Evolutionary conservation across 495 filamentous ascomycete genomes (phyloP).

Genomic region (Podospora sp.): DNA sequence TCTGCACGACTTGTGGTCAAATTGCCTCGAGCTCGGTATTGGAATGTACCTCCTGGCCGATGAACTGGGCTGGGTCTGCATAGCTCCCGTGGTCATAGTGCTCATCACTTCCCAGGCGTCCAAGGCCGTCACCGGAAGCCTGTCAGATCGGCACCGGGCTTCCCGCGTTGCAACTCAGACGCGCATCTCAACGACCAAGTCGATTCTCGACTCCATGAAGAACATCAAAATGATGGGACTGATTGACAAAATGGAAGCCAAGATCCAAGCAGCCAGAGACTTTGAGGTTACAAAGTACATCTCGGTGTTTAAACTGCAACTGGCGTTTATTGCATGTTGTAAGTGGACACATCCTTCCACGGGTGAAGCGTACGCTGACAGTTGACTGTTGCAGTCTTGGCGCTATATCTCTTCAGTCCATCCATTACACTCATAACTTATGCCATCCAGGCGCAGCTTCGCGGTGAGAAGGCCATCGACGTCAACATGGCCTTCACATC

Average conservation of each 20-base stretch:
- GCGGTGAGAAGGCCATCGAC: constrained; percentile 21
- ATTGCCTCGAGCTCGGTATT: constrained; percentile 57
- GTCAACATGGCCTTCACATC: constrained; percentile 34
- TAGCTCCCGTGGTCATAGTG: constrained; percentile 57
- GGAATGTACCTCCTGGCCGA: constrained; percentile 59
- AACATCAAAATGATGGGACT: constrained; percentile 65
- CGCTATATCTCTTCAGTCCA: constrained; percentile 35
- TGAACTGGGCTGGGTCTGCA: constrained; percentile 56
- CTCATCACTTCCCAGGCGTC: constrained; percentile 34
- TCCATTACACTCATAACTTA: constrained; percentile 38
- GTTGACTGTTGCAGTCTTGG: neutral
- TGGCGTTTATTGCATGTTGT: constrained; percentile 17
- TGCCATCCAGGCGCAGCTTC: constrained; percentile 30
- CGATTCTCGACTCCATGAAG: constrained; percentile 60
- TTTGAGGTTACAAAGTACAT: constrained; percentile 12
- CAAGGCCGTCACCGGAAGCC: constrained; percentile 46
- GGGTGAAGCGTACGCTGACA: too few species aligned
- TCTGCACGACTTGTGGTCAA: constrained; percentile 50
- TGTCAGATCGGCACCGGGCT: constrained; percentile 46
- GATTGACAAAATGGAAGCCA: constrained; percentile 37
- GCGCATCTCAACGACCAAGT: constrained; percentile 54
- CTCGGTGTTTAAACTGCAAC: constrained; percentile 6
- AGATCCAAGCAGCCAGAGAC: constrained; percentile 13
- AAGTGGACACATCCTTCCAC: too few species aligned
- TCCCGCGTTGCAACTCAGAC: constrained; percentile 54